phyloP scores from a whole-genome alignment of 148 eudicot genomes.

The Fagopyrum homotropicum region DNA sequence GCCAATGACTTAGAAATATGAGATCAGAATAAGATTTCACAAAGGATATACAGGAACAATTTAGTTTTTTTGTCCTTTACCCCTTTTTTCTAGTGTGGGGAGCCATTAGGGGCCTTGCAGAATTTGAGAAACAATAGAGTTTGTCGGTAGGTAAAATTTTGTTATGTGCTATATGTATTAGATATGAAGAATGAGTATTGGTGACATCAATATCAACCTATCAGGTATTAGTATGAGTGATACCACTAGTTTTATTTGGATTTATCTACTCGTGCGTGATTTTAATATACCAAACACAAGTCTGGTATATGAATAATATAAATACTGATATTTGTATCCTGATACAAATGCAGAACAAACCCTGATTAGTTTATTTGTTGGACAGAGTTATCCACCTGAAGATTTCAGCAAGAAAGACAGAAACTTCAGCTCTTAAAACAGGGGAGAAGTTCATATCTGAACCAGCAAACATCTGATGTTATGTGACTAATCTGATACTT shows the following conservation, averaged over 20 bases:
- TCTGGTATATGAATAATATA: background rate
- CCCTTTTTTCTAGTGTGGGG: background rate
- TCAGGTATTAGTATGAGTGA: too few species aligned
- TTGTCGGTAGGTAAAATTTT: background rate
- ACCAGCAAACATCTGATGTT: background rate
- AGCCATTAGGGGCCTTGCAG: background rate
- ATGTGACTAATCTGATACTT: background rate
- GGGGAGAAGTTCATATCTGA: background rate
- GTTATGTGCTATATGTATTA: background rate
- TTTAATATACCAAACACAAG: background rate
- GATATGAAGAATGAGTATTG: too few species aligned
- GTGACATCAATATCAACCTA: too few species aligned
- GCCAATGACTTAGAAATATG: conserved; percentile 1
- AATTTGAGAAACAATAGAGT: background rate
- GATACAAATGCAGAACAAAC: too few species aligned
- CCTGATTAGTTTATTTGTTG: background rate
- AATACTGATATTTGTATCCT: too few species aligned
- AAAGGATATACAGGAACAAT: background rate
- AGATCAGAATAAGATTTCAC: conserved; percentile 7
- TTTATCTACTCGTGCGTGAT: too few species aligned
- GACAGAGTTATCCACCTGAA: background rate
- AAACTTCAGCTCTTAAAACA: background rate
- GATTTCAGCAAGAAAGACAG: background rate
- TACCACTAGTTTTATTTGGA: too few species aligned
- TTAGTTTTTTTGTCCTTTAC: background rate